Percentiles rank a stretch among this genome's conserved stretches.
Conservation (phyloP, 2,329 filamentous ascomycete genomes). For the Trichoderma citrinoviride region DNA sequence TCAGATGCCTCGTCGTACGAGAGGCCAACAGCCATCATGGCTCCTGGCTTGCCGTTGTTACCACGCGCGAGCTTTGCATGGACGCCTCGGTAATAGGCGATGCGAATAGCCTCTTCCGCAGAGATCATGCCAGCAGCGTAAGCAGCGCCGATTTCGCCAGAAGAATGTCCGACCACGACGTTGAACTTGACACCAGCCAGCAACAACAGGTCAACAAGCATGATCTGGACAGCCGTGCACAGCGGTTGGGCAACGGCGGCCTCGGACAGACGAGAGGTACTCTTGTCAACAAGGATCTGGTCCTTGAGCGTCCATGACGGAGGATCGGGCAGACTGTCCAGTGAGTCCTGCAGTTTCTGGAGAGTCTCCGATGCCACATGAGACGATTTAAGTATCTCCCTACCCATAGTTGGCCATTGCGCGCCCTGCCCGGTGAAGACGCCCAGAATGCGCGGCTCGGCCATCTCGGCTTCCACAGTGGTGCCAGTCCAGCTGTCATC, state of each 20-base stretch:
- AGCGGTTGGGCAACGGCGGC: constrained; percentile 33
- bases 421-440: constrained; percentile 18
- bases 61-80: constrained; percentile 1
- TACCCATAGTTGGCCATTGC: constrained; percentile 11
- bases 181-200: constrained; percentile 34
- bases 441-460: background rate
- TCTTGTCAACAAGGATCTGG: background rate
- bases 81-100: constrained; percentile 10
- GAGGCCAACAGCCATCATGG: constrained; percentile 8
- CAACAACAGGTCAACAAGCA: constrained; percentile 31
- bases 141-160: constrained; percentile 50
- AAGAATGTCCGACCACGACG: constrained; percentile 47
- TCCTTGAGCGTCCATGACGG: constrained; percentile 5
- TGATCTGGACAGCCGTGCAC: constrained; percentile 32
- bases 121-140: constrained; percentile 46
- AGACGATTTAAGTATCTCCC: background rate
- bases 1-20: background rate
- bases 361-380: background rate
- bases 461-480: background rate
- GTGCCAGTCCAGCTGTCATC: background rate
- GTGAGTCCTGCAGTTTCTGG: background rate
- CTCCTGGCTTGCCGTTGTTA: background rate
- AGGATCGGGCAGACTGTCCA: background rate
- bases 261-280: constrained; percentile 17
- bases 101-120: constrained; percentile 26